These are phyloP conservation scores for Crotalaria pallida DNA, from an alignment of 306 rosid species.

Conservation along the genomic window DNA sequence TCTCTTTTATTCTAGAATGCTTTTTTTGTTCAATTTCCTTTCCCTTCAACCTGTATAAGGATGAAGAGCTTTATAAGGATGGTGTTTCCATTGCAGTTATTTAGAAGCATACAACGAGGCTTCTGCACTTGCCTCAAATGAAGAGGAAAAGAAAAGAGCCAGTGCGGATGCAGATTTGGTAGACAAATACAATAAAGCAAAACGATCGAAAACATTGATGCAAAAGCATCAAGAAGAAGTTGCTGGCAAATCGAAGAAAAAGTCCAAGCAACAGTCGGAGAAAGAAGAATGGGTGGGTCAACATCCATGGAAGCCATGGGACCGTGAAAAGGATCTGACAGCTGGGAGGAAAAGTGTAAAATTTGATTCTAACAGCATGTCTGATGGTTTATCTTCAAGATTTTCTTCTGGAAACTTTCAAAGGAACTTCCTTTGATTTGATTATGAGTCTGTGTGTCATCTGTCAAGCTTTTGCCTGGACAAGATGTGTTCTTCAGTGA, in stretches of 20 bases:
- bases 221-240: slow-evolving; percentile 63
- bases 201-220: slow-evolving; percentile 72
- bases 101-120: slow-evolving; percentile 90
- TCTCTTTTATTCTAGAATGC: slow-evolving; percentile 11
- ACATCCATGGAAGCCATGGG: slow-evolving; percentile 99
- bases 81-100: slow-evolving; percentile 50
- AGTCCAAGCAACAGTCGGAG: slow-evolving; percentile 41
- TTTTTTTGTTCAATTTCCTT: slow-evolving; percentile 9
- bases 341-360: slow-evolving; percentile 74
- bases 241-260: slow-evolving; percentile 54
- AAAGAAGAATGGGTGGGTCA: slow-evolving; percentile 79
- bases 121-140: slow-evolving; percentile 70
- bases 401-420: slow-evolving; percentile 74
- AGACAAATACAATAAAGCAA: slow-evolving; percentile 76
- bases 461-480: slow-evolving; percentile 1
- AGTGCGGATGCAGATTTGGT: slow-evolving; percentile 73
- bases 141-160: slow-evolving; percentile 44
- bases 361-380: slow-evolving; percentile 66
- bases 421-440: slow-evolving; percentile 73
- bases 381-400: slow-evolving; percentile 64
- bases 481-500: not conserved
- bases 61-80: slow-evolving; percentile 12
- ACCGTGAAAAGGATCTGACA: slow-evolving; percentile 83
- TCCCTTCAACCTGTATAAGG: not conserved
- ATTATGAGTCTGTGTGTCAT: not conserved